phyloP scores from a whole-genome alignment of 805 yeast species.

The Naumovozyma castellii region DNA sequence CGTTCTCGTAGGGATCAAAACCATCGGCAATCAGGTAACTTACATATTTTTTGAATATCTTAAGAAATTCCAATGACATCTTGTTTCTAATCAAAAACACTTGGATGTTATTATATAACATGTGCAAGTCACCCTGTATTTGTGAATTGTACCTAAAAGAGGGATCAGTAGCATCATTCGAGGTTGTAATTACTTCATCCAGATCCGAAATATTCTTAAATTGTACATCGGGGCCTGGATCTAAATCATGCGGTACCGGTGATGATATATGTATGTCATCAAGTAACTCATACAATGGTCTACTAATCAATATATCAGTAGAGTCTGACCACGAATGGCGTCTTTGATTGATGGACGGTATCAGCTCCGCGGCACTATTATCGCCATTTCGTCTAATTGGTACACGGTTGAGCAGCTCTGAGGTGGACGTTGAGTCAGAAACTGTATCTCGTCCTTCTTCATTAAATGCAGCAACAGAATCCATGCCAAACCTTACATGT shows the following conservation, averaged over 20 bases:
- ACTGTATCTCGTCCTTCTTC: too few relatives aligned
- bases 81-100: conserved; percentile 18
- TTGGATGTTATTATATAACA: conserved; percentile 19
- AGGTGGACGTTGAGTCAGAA: too few relatives aligned
- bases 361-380: background rate
- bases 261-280: background rate
- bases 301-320: background rate
- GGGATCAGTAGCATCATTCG: too few relatives aligned
- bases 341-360: background rate
- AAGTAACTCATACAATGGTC: background rate
- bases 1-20: conserved; percentile 17
- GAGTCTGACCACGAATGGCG: background rate
- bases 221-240: too few relatives aligned
- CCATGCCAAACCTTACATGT: too few relatives aligned
- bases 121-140: conserved; percentile 3
- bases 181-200: too few relatives aligned
- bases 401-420: too few relatives aligned
- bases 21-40: conserved; percentile 10
- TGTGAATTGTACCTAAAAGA: background rate
- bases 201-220: too few relatives aligned
- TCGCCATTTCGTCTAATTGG: background rate
- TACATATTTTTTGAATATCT: conserved; percentile 17
- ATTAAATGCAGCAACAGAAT: too few relatives aligned
- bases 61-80: conserved; percentile 21
- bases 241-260: background rate